phyloP scores from a whole-genome alignment of 164 flowering plant species.

The Nelumbo lutea region DNA sequence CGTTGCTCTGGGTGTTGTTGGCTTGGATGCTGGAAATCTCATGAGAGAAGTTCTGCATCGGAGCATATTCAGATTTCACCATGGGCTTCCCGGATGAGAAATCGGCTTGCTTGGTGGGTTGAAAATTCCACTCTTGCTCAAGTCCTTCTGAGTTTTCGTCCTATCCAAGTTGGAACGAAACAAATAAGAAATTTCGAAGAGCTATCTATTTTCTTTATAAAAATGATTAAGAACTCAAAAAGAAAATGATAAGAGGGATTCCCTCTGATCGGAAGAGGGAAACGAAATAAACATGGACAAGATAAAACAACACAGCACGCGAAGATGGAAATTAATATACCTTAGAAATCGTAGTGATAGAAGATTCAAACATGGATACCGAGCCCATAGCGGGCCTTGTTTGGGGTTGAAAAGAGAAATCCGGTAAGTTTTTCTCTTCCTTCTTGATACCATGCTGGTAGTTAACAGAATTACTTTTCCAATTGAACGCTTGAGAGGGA shows the following conservation, averaged over 20 bases:
- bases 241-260: too few relatives aligned
- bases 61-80: constrained; percentile 32
- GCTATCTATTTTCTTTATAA: too few relatives aligned
- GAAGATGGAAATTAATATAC: constrained; percentile 22
- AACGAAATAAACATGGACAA: background rate
- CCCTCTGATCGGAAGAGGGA: background rate
- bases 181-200: background rate
- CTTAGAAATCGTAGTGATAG: constrained; percentile 26
- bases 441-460: constrained; percentile 25
- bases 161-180: constrained; percentile 15
- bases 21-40: constrained; percentile 18
- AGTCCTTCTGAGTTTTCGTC: constrained; percentile 25
- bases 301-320: background rate
- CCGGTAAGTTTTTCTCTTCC: constrained; percentile 34
- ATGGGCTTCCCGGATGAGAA: constrained; percentile 12
- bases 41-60: constrained; percentile 21
- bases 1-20: constrained; percentile 15
- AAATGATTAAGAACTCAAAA: too few relatives aligned
- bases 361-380: constrained; percentile 30
- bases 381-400: constrained; percentile 28
- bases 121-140: constrained; percentile 33
- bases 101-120: constrained; percentile 25
- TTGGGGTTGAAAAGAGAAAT: constrained; percentile 62
- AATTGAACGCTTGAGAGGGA: constrained; percentile 33
- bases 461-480: constrained; percentile 29